Conservation (phyloP, 169 alveolate genomes). For the Plasmodium billcollinsi region DNA sequence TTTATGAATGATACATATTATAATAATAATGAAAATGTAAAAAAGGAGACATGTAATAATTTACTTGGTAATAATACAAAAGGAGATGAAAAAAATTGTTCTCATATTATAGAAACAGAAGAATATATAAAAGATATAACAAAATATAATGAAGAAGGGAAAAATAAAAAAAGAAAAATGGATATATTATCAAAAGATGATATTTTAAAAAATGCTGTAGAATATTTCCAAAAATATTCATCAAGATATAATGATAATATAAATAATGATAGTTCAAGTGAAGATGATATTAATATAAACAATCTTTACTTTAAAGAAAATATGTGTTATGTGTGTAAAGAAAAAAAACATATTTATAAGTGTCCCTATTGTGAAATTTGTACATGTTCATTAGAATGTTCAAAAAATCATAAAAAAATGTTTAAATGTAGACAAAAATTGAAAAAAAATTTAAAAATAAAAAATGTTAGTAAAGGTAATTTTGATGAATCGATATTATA, state of each 20-base stretch:
- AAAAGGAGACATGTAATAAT: not conserved
- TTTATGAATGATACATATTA: too few species aligned
- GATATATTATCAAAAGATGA: not conserved
- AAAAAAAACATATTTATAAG: conserved; percentile 21
- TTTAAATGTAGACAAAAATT: conserved; percentile 41
- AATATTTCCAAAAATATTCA: conserved; percentile 10
- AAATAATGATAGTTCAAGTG: not conserved
- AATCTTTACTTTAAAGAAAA: not conserved
- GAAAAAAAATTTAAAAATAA: conserved; percentile 39
- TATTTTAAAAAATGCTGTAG: conserved; percentile 13
- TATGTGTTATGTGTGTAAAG: conserved; percentile 30
- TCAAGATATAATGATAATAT: not conserved
- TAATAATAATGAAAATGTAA: not conserved
- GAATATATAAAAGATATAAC: not conserved
- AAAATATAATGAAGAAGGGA: not conserved
- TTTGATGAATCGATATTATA: conserved; percentile 28
- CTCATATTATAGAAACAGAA: not conserved
- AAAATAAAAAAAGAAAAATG: not conserved
- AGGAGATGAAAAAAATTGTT: not conserved
- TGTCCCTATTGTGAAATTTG: conserved; percentile 51
- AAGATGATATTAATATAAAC: not conserved
- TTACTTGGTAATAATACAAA: not conserved
- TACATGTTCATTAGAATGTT: conserved; percentile 37
- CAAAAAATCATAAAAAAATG: conserved; percentile 38
- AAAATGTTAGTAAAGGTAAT: conserved; percentile 18